Evolutionary conservation across 2,329 filamentous ascomycete genomes (phyloP).

Genomic region (Diplodia seriata): DNA sequence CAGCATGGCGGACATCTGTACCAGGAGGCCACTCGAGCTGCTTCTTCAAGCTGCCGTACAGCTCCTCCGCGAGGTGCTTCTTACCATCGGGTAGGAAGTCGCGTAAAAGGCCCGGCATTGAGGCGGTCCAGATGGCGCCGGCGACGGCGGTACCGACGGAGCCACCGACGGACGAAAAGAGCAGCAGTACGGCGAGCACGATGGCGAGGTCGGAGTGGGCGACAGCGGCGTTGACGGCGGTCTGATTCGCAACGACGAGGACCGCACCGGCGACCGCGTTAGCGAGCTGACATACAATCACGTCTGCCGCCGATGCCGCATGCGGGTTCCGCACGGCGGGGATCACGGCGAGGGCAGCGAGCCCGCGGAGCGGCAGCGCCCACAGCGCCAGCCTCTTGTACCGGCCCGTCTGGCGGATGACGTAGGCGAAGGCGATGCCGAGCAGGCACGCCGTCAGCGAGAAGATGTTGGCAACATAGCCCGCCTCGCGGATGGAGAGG

Average conservation of each 20-base stretch:
- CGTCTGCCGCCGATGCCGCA: slow-evolving; percentile 40
- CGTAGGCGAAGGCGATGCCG: slow-evolving; percentile 39
- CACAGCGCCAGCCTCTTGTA: slow-evolving; percentile 35
- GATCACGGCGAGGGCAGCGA: slow-evolving; percentile 44
- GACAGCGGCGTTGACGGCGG: slow-evolving; percentile 32
- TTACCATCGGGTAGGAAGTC: slow-evolving; percentile 54
- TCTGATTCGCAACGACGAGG: slow-evolving; percentile 36
- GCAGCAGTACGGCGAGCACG: slow-evolving; percentile 66
- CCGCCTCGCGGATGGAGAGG: slow-evolving; percentile 36
- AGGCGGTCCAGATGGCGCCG: slow-evolving; percentile 67
- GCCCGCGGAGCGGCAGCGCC: slow-evolving; percentile 39
- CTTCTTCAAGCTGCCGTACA: slow-evolving; percentile 60
- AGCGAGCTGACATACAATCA: slow-evolving; percentile 44
- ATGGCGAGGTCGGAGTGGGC: slow-evolving; percentile 66
- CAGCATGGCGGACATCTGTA: slow-evolving; percentile 53
- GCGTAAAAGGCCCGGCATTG: slow-evolving; percentile 59
- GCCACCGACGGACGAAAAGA: slow-evolving; percentile 62
- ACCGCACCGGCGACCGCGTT: slow-evolving; percentile 42
- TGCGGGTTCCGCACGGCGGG: slow-evolving; percentile 30
- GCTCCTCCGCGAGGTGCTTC: slow-evolving; percentile 47
- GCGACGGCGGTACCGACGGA: slow-evolving; percentile 57
- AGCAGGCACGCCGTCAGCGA: slow-evolving; percentile 40
- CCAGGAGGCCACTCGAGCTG: slow-evolving; percentile 62
- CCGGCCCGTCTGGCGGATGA: slow-evolving; percentile 35
- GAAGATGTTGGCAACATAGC: slow-evolving; percentile 42